Base-by-base conservation (phyloP, 306 rosid genomes). In the Corylus heterophylla region DNA sequence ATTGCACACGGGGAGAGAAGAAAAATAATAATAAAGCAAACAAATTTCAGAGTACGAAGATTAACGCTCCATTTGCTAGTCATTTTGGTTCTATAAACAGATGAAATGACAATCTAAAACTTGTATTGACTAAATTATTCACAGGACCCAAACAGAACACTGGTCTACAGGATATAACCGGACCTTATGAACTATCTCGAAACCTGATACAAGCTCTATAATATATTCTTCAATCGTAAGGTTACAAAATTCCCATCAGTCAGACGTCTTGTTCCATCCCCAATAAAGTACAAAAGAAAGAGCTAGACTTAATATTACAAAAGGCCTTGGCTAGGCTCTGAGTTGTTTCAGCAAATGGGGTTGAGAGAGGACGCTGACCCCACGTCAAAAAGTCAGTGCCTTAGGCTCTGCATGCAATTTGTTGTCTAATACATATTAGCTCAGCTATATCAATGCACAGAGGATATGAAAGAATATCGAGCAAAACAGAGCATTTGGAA, bases 401-500 rank as follows among this genome's bases (percentile, higher is more conserved):
- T 71, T 78, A 2, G 81, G 81, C 72, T 72, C 95, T 89, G 89
- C 86, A 73, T 62, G 69, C 76, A 69, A 73, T 54, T 74, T 14
- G 52, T 70, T 18, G 72, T 66, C 66, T 59, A 54, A 22, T 9
- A 74, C 72, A 69, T 74, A 73, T 74, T 55, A 82, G 54, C 37
- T 59, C 80, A 59, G 69, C 75, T 44, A 47, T 22, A 77, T 75
- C 70, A 75, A 71, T 14, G 45, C 62, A 59, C 7, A 8, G 12
- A 50, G 39, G 27, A 69, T 12, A 9, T 4, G 12, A 31, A 25
- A 16, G n/a, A 37, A 14, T 75, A 45, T 84, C 49, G 39, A 29
- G 55, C 55, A 84, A 20, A 50, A 76, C 3, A 5, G 39, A 29
- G 62, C 18, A 64, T 1, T 1, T 0, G 8, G 67, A 59, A 59